Conservation (phyloP, 805 yeast species). For the Candida quercuum region DNA sequence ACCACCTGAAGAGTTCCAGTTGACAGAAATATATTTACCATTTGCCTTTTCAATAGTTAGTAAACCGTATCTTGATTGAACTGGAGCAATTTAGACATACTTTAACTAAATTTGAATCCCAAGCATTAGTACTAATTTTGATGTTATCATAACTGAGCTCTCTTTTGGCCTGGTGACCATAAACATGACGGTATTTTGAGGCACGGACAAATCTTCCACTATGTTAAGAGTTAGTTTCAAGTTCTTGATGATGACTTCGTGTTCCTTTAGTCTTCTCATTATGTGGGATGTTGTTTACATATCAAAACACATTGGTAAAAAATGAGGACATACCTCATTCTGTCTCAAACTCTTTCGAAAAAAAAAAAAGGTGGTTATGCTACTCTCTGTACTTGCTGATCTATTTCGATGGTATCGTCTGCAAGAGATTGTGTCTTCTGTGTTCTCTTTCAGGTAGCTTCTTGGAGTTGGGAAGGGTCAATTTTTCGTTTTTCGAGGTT, state of each 20-base stretch:
- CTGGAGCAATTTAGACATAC: constrained; percentile 16
- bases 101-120: constrained; percentile 89
- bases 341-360: no score
- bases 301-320: not conserved
- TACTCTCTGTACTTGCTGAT: no score
- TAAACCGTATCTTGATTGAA: not conserved
- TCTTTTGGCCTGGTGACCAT: constrained; percentile 73
- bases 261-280: not conserved
- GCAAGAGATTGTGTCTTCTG: no score
- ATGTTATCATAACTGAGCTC: constrained; percentile 43
- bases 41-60: constrained; percentile 42
- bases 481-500: not conserved
- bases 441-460: no score
- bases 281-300: no score
- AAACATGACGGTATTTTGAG: constrained; percentile 94
- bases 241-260: no score
- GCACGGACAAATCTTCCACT: constrained; percentile 93
- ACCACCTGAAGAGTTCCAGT: constrained; percentile 95
- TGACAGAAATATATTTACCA: constrained; percentile 79
- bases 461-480: not conserved
- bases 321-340: constrained; percentile 2
- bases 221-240: constrained; percentile 2
- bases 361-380: no score
- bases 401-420: no score
- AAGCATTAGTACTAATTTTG: constrained; percentile 83